Base-by-base conservation (phyloP, 106 monocot species). In the Dendrobium huoshanense region DNA sequence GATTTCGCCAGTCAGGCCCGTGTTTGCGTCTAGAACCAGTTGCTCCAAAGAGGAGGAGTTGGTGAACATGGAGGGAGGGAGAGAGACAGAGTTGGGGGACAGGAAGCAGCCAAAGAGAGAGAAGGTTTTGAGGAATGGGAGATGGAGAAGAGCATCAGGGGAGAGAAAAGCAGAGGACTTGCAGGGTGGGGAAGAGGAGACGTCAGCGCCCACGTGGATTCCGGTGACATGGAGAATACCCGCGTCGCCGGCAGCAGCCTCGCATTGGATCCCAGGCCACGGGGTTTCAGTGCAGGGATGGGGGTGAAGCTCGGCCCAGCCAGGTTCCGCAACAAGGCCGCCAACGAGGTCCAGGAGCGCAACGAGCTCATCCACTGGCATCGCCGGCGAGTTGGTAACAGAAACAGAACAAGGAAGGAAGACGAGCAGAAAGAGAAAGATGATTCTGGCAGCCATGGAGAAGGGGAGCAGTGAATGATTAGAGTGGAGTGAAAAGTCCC, bases 201-300 rank as follows among this genome's bases (percentile, higher is more conserved):
- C 79, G 41, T 92, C 92, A 7, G 87, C 86, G 70, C 89, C 92
- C 41, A 92, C 76, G 81, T 92, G 92, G 68, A 92, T 73, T 55
- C 48, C 84, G 84, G 90, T 88, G 68, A 90, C 92, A 56, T 90
- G 92, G 61, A 90, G 88, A 37, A 7, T 5, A 4, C 40, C 72
- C 1, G 29, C 1, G 11, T 40, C 40, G 29, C 13, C 17, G 33
- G 13, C 37, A 37, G 33, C 72, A 27, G 85, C 16, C 89, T 92
- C 92, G 73, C 92, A 92, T 79, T 86, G 89, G 82, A 92, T 77
- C 4, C 92, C 89, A 0, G 90, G 92, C 90, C 90, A 92, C 54
- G 92, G 92, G 17, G 92, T 90, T 72, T 89, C 89, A 7, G 92
- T 87, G 82, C 92, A 92, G 22, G 92, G 92, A 55, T 79, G 86